These are phyloP conservation scores for Cyberlindnera samutprakarnensis DNA, from an alignment of 805 yeast genomes.

Conservation along the genomic window DNA sequence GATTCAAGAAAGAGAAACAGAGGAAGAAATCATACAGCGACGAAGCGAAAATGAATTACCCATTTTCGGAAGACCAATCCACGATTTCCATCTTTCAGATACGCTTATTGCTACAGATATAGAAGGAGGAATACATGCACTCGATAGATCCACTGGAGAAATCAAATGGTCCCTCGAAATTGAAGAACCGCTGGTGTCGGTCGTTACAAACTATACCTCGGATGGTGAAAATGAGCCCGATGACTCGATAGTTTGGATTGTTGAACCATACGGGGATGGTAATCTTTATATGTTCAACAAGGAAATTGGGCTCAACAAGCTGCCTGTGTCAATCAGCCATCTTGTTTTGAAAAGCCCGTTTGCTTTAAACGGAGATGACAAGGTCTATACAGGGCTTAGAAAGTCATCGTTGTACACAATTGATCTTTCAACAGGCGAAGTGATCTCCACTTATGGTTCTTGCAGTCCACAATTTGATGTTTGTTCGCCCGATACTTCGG, in stretches of 20 bases:
- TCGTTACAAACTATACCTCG: conserved; percentile 17
- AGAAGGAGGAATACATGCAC: conserved; percentile 82
- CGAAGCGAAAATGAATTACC: conserved; percentile 3
- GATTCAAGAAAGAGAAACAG: background rate
- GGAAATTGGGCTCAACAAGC: conserved; percentile 63
- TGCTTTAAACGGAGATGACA: conserved; percentile 61
- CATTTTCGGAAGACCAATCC: conserved; percentile 34
- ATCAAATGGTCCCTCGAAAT: conserved; percentile 70
- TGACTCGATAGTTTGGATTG: conserved; percentile 61
- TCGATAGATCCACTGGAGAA: conserved; percentile 68
- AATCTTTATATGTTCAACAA: conserved; percentile 72
- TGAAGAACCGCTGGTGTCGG: conserved; percentile 52
- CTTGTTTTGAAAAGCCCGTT: conserved; percentile 82
- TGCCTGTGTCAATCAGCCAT: conserved; percentile 75
- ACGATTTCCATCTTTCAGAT: conserved; percentile 67
- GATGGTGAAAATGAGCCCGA: conserved; percentile 10
- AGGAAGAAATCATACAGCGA: conserved; percentile 2
- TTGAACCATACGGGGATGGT: conserved; percentile 88
- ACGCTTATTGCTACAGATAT: conserved; percentile 67
- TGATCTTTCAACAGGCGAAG: conserved; percentile 66
- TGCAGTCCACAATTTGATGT: conserved; percentile 2
- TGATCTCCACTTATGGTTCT: conserved; percentile 63
- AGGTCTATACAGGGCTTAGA: conserved; percentile 80
- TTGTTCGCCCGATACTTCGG: conserved; percentile 9
- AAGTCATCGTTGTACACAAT: conserved; percentile 69